phyloP scores from a whole-genome alignment of 345 rosid species.

The Anacardium occidentale region DNA sequence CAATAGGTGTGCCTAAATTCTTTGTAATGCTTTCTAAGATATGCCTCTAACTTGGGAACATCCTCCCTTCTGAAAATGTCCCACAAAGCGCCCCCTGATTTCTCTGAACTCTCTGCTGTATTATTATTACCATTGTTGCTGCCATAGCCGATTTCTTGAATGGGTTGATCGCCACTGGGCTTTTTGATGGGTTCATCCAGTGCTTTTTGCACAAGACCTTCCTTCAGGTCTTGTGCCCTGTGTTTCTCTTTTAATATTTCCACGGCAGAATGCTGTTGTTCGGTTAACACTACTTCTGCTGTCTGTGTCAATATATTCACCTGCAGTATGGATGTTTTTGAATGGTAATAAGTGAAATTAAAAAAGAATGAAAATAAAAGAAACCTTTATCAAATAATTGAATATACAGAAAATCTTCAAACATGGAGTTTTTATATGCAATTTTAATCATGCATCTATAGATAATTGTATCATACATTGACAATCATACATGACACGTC shows the following conservation, averaged over 20 bases:
- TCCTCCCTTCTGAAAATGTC: constrained; percentile 93
- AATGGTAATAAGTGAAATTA: too few species aligned
- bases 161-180: too few species aligned
- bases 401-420: too few species aligned
- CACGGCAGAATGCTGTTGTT: constrained; percentile 53
- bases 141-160: constrained; percentile 14
- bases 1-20: constrained; percentile 81
- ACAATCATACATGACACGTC: too few species aligned
- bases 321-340: constrained; percentile 26
- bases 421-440: too few species aligned
- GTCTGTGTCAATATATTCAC: constrained; percentile 81
- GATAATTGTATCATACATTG: too few species aligned
- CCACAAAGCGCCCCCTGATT: constrained; percentile 73
- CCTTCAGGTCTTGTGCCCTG: constrained; percentile 54
- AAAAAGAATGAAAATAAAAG: too few species aligned
- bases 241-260: constrained; percentile 52
- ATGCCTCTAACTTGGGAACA: constrained; percentile 69
- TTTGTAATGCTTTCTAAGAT: constrained; percentile 56
- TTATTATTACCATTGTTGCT: constrained; percentile 1
- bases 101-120: constrained; percentile 6
- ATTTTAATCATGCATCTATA: too few species aligned
- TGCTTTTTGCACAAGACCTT: constrained; percentile 23
- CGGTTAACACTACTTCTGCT: constrained; percentile 48
- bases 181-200: constrained; percentile 1
- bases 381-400: too few species aligned